These are phyloP conservation scores for Cucurbita maxima DNA, from an alignment of 306 rosid species.

Conservation along the genomic window DNA sequence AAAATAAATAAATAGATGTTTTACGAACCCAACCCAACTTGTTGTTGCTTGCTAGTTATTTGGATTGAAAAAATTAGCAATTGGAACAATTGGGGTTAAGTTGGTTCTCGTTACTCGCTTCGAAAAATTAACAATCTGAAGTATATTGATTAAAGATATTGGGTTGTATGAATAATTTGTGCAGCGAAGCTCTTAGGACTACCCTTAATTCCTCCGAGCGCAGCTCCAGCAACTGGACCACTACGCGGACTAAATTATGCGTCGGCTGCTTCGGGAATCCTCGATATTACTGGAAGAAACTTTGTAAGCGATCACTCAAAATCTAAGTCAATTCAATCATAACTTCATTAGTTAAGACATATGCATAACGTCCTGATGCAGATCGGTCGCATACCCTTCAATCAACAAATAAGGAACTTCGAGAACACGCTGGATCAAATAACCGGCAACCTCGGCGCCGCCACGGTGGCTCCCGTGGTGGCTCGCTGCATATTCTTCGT, in stretches of 20 bases:
- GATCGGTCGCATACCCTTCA: constrained; percentile 75
- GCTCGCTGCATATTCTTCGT: constrained; percentile 55
- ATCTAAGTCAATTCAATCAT: too few relatives aligned
- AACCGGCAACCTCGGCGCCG: constrained; percentile 37
- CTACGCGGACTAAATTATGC: constrained; percentile 79
- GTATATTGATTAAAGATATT: neutral
- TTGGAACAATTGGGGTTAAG: too few relatives aligned
- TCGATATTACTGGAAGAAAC: constrained; percentile 76
- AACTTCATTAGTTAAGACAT: too few relatives aligned
- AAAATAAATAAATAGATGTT: too few relatives aligned
- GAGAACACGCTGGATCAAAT: constrained; percentile 60
- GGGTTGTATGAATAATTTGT: neutral
- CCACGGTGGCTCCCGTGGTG: constrained; percentile 24
- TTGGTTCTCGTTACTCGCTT: too few relatives aligned
- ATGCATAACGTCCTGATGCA: neutral
- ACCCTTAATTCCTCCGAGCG: constrained; percentile 66
- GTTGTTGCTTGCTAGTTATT: too few relatives aligned
- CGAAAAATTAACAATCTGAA: too few relatives aligned
- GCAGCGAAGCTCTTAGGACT: constrained; percentile 81
- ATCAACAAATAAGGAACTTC: constrained; percentile 60
- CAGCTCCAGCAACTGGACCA: constrained; percentile 38
- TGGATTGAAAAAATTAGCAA: too few relatives aligned
- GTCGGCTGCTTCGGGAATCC: constrained; percentile 93
- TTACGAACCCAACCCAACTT: too few relatives aligned
- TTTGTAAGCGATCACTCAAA: constrained; percentile 30